These are phyloP conservation scores for Huntiella bhutanensis DNA, from an alignment of 2,329 filamentous ascomycete genomes.

Conservation along the genomic window DNA sequence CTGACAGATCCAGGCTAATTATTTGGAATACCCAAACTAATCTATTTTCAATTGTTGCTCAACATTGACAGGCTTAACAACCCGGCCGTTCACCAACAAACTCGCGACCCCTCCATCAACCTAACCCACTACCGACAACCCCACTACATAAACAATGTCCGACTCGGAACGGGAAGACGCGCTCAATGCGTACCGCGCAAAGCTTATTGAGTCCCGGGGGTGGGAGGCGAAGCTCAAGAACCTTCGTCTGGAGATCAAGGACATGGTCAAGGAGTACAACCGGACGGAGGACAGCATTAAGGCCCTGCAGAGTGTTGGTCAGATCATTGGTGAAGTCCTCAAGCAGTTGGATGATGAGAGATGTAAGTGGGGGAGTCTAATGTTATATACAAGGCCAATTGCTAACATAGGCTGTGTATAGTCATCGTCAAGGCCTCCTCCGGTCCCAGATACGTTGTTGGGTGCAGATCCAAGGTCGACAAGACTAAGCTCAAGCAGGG, in stretches of 20 bases:
- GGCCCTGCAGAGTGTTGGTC: slow-evolving; percentile 92
- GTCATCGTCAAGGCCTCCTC: slow-evolving; percentile 98
- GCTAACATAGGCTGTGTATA: slow-evolving; percentile 20
- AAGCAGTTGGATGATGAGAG: slow-evolving; percentile 98
- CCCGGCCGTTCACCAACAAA: too few relatives aligned
- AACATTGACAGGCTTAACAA: too few relatives aligned
- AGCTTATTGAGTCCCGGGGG: slow-evolving; percentile 85
- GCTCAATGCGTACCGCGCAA: slow-evolving; percentile 59
- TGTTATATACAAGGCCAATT: slow-evolving; percentile 12
- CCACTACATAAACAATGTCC: slow-evolving; percentile 2
- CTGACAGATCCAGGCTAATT: too few relatives aligned
- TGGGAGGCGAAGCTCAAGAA: slow-evolving; percentile 97
- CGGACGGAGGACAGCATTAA: slow-evolving; percentile 99
- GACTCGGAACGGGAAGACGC: slow-evolving; percentile 46
- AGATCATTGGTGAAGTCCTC: slow-evolving; percentile 97
- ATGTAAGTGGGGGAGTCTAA: slow-evolving; percentile 42
- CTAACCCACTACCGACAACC: background rate
- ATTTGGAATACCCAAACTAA: too few relatives aligned
- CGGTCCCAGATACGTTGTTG: slow-evolving; percentile 91
- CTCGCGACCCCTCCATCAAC: background rate
- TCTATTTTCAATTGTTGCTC: too few relatives aligned
- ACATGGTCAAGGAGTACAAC: slow-evolving; percentile 83
- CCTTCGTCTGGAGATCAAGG: slow-evolving; percentile 88
- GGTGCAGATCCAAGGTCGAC: slow-evolving; percentile 95
- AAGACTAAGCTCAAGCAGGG: slow-evolving; percentile 95